Percentiles rank a stretch among this genome's conserved stretches.
Evolutionary conservation across 176 grass and related monocot genomes (phyloP).

Genomic region (Saccharum officinarum): DNA sequence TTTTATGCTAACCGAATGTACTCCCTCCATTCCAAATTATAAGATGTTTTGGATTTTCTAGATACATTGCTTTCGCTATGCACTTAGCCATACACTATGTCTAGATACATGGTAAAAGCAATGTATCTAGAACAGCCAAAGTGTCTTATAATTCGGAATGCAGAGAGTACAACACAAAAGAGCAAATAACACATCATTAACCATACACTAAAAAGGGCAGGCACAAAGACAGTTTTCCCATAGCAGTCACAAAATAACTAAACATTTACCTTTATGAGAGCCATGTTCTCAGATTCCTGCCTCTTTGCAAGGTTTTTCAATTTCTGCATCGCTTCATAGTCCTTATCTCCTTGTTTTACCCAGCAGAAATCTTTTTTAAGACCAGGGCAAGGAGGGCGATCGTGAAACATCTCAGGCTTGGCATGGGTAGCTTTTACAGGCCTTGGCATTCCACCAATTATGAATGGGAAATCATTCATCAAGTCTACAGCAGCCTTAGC

Average conservation of each 20-base stretch:
- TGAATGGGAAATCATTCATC: conserved; percentile 64
- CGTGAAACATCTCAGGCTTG: conserved; percentile 41
- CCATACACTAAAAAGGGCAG: neutral
- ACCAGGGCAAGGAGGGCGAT: conserved; percentile 46
- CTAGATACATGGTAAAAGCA: neutral
- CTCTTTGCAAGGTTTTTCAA: conserved; percentile 42
- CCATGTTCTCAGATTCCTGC: conserved; percentile 55
- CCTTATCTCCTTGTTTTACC: conserved; percentile 38
- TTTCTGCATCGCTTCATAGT: conserved; percentile 36
- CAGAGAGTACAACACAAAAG: too few species aligned
- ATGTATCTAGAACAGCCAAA: too few species aligned
- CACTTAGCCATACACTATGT: neutral
- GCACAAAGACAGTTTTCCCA: neutral
- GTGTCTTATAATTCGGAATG: too few species aligned
- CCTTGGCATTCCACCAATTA: conserved; percentile 64
- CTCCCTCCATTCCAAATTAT: neutral
- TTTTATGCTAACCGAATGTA: neutral
- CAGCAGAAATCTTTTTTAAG: conserved; percentile 45
- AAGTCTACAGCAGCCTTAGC: conserved; percentile 35
- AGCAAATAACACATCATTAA: neutral
- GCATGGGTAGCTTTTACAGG: conserved; percentile 43
- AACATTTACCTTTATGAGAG: conserved; percentile 58
- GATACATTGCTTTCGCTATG: neutral
- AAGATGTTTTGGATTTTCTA: neutral
- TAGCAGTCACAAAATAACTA: neutral